Percentiles rank a stretch among this genome's conserved stretches.
These are phyloP conservation scores for Blastomyces percursus DNA, from an alignment of 2,329 filamentous ascomycete species.

Conservation along the genomic window DNA sequence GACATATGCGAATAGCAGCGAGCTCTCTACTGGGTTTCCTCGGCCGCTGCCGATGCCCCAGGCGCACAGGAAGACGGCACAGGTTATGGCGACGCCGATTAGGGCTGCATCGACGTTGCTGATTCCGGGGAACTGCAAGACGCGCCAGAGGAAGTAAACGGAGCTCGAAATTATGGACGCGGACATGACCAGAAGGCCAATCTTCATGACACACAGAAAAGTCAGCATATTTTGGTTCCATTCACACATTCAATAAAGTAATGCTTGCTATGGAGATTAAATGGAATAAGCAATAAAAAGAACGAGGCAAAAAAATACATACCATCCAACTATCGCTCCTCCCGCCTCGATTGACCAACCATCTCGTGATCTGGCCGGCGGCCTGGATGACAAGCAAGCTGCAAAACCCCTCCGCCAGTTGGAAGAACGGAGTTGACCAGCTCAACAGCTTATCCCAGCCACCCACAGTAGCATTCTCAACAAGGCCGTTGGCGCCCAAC, in stretches of 20 bases:
- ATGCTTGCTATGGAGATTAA: neutral
- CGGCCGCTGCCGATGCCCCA: slow-evolving; percentile 91
- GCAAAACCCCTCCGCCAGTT: slow-evolving; percentile 91
- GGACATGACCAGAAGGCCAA: slow-evolving; percentile 74
- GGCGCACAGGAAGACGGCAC: slow-evolving; percentile 79
- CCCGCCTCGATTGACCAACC: slow-evolving; percentile 78
- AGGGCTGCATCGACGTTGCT: slow-evolving; percentile 84
- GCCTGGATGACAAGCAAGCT: slow-evolving; percentile 92
- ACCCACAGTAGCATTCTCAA: slow-evolving; percentile 71
- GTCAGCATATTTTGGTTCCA: slow-evolving; percentile 13
- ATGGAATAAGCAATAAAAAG: neutral
- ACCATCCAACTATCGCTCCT: slow-evolving; percentile 96
- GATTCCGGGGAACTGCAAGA: slow-evolving; percentile 86
- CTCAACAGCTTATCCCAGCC: slow-evolving; percentile 79
- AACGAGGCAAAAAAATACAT: slow-evolving; percentile 29
- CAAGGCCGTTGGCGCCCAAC: slow-evolving; percentile 71
- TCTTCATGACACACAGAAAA: slow-evolving; percentile 42
- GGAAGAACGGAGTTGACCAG: slow-evolving; percentile 90
- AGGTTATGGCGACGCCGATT: slow-evolving; percentile 86
- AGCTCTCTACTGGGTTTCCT: slow-evolving; percentile 91
- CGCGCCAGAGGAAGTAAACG: slow-evolving; percentile 91
- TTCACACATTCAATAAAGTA: neutral
- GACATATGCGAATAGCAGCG: slow-evolving; percentile 88
- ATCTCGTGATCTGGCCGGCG: slow-evolving; percentile 84
- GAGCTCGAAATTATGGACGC: slow-evolving; percentile 87